phyloP scores from a whole-genome alignment of 805 yeast species.

The Starmerella potacharoeniae region DNA sequence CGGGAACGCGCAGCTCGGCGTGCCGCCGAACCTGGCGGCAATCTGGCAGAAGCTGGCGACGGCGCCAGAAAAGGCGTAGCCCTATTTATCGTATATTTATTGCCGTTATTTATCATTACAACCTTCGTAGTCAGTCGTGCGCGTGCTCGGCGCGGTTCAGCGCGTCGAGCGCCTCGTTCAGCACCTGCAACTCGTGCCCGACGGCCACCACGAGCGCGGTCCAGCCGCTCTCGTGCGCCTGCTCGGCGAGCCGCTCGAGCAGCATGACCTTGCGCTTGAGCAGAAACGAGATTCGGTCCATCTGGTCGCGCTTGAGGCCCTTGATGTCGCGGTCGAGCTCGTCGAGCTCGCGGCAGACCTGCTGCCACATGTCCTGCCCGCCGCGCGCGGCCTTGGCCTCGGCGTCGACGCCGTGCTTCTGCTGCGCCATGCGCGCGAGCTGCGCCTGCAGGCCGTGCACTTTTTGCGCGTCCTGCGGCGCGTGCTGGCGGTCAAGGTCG shows the following conservation, averaged over 20 bases:
- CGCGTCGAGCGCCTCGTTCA: constrained; percentile 22
- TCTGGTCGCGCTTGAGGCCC: constrained; percentile 8
- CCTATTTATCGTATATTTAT: neutral
- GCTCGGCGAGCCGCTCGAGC: constrained; percentile 12
- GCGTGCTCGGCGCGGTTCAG: constrained; percentile 9
- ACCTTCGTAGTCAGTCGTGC: neutral
- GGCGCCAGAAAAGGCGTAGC: neutral
- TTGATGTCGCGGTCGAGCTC: constrained; percentile 19
- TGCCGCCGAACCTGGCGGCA: constrained; percentile 17
- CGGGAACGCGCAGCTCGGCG: constrained; percentile 13
- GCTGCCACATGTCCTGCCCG: constrained; percentile 12
- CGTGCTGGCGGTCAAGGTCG: constrained; percentile 2
- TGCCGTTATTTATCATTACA: neutral
- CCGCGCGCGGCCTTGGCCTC: constrained; percentile 17
- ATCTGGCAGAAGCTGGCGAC: constrained; percentile 8
- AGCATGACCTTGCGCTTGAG: constrained; percentile 4
- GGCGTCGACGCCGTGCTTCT: constrained; percentile 1
- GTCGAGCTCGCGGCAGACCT: constrained; percentile 9
- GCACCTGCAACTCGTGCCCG: constrained; percentile 25
- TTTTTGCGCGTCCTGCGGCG: constrained; percentile 5
- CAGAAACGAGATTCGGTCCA: constrained; percentile 17
- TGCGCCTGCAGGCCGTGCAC: constrained; percentile 1
- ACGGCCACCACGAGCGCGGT: constrained; percentile 24
- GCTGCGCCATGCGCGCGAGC: neutral
- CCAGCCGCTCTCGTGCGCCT: constrained; percentile 23